Percentiles rank a stretch among this genome's conserved stretches.
Evolutionary conservation across 202 grass and related monocot genomes (phyloP).

Genomic region (Alloteropsis angusta): DNA sequence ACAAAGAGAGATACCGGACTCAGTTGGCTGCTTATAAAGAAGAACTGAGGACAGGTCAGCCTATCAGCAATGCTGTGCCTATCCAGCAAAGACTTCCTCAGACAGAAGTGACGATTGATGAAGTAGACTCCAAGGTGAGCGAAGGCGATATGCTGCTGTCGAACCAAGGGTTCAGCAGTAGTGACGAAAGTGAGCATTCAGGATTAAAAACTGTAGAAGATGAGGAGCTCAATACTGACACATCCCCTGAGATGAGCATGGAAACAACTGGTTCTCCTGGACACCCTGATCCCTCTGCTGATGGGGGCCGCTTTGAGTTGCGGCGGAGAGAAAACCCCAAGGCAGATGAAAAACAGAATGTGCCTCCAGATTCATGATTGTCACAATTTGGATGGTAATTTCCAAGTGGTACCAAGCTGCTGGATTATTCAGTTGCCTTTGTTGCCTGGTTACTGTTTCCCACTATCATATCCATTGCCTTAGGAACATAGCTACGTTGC

Average conservation of each 20-base stretch:
- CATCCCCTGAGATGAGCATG: slow-evolving; percentile 31
- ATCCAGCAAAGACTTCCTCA: slow-evolving; percentile 56
- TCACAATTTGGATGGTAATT: not conserved
- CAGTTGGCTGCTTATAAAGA: slow-evolving; percentile 64
- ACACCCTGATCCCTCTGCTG: slow-evolving; percentile 19
- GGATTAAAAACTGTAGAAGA: slow-evolving; percentile 21
- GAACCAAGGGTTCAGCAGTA: slow-evolving; percentile 44
- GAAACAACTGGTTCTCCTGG: slow-evolving; percentile 32
- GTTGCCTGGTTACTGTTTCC: not conserved
- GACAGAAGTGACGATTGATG: slow-evolving; percentile 44
- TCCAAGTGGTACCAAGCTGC: not conserved
- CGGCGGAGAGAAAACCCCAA: slow-evolving; percentile 40
- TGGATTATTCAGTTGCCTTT: not conserved
- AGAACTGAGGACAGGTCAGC: slow-evolving; percentile 42
- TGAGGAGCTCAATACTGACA: slow-evolving; percentile 38
- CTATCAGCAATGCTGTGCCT: slow-evolving; percentile 43
- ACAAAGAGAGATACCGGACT: slow-evolving; percentile 69
- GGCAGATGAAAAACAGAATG: slow-evolving; percentile 18
- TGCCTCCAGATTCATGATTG: slow-evolving; percentile 22
- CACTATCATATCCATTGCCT: not conserved
- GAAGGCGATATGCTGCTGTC: slow-evolving; percentile 42
- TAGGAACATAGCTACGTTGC: not conserved
- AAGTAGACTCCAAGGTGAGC: slow-evolving; percentile 36
- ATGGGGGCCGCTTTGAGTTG: slow-evolving; percentile 37
- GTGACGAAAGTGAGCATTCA: slow-evolving; percentile 21